phyloP scores from a whole-genome alignment of 2,329 filamentous ascomycete species.

The Cryphonectria nitschkei region DNA sequence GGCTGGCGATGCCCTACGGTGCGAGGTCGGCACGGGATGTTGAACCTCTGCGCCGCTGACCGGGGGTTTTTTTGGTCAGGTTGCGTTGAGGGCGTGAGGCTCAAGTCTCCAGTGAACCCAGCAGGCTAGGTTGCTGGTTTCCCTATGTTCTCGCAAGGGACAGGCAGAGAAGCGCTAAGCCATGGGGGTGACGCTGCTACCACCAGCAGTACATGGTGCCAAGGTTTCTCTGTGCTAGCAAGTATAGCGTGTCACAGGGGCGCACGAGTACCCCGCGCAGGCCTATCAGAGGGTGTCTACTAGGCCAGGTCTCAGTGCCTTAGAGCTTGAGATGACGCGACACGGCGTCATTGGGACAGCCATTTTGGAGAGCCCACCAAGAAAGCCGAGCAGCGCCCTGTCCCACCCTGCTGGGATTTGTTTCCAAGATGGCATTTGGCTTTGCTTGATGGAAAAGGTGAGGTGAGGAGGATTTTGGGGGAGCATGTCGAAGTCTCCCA shows the following conservation, averaged over 20 bases:
- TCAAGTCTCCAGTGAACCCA: neutral
- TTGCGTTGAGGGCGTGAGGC: neutral
- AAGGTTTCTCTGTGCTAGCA: neutral
- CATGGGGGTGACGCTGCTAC: neutral
- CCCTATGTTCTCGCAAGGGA: neutral
- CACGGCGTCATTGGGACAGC: constrained; percentile 2
- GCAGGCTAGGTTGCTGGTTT: neutral
- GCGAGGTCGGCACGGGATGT: neutral
- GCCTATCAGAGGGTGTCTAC: neutral
- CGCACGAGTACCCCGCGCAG: neutral
- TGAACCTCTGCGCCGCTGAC: neutral
- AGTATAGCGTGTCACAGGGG: constrained; percentile 2
- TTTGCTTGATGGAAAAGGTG: neutral
- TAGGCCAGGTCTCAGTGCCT: neutral
- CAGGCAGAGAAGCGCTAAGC: neutral
- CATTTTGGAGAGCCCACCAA: neutral
- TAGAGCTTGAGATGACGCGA: neutral
- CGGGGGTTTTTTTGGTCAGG: neutral
- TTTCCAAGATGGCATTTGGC: neutral
- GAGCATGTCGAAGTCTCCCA: neutral
- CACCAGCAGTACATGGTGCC: neutral
- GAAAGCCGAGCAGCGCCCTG: neutral
- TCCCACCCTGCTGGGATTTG: neutral
- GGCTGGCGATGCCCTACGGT: neutral
- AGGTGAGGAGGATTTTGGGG: neutral